Percentiles rank a stretch among this genome's conserved stretches.
Evolutionary conservation across 441 rosid species (phyloP).

Genomic region (Populus trichocarpa): DNA sequence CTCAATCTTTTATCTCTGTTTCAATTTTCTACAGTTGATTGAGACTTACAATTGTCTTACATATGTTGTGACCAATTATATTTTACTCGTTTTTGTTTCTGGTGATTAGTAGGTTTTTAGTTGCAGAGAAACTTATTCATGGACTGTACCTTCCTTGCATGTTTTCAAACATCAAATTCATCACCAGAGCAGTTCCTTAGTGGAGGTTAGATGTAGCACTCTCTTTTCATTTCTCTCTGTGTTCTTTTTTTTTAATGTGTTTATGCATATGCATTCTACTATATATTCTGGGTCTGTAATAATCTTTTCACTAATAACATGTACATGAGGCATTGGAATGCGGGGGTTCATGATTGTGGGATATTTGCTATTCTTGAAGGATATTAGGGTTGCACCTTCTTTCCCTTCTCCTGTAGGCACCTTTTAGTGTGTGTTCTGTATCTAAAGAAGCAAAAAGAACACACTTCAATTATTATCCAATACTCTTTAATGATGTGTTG

Average conservation of each 20-base stretch:
- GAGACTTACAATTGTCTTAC: not conserved
- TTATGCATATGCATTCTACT: not conserved
- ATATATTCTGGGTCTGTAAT: not conserved
- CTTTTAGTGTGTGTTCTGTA: not conserved
- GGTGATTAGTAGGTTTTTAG: constrained; percentile 73
- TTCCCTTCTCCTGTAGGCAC: not conserved
- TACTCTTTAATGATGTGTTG: not conserved
- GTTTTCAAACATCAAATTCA: constrained; percentile 51
- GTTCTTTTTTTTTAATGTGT: not conserved
- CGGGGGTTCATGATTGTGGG: not conserved
- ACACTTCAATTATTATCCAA: not conserved
- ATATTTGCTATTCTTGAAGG: not conserved
- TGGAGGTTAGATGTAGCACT: constrained; percentile 51
- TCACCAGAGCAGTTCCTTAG: constrained; percentile 72
- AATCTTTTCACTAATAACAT: not conserved
- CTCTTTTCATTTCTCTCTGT: not conserved
- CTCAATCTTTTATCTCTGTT: not conserved
- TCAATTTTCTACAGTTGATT: not conserved
- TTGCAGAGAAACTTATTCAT: constrained; percentile 49
- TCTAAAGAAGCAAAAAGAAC: not conserved
- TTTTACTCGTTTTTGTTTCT: constrained; percentile 33
- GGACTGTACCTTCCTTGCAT: constrained; percentile 41
- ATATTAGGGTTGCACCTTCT: not conserved
- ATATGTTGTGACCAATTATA: constrained; percentile 16
- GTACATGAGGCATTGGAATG: not conserved